Base-by-base conservation (phyloP, 192 early-diverging fungal genomes). In the Hyaloraphidium curvatum region DNA sequence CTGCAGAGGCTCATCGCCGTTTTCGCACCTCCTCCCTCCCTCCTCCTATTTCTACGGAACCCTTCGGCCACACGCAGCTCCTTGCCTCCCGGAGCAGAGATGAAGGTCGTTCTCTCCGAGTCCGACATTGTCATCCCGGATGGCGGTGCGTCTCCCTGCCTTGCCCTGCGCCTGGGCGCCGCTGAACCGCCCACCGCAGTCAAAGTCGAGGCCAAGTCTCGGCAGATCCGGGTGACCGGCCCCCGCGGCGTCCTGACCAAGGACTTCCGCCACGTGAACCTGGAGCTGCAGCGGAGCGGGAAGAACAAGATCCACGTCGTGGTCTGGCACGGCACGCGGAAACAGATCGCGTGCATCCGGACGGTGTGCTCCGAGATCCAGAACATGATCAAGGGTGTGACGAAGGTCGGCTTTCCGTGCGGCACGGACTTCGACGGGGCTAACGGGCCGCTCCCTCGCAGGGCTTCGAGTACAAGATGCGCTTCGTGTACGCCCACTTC, bases 401-500 rank as follows among this genome's bases (percentile, higher is more conserved):
- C 93, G 72, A 88, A 92, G 77, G 72, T 73, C n/a, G 13, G 54
- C 7, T n/a, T 11, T 37, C n/a, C 33, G n/a, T 37, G 33, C 33
- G 33, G 33, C 7, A 37, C n/a, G 9, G 7, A 37, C n/a, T n/a
- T 7, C n/a, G 7, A 7, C 33, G 9, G 9, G 7, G 9, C n/a
- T 37, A 37, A 11, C n/a, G 33, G 7, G 9, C 33, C n/a, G 9
- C 22, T 1, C n/a, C 22, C 14, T 30, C 4, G 2, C 26, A 72
- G 73, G 93, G 93, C 40, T 97, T 80, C 78, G 78, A 91, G 77
- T 97, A 97, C 82, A 93, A 91, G 82, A 87, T 97, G 84, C 87
- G 91, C 60, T 92, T 85, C 67, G 93, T 94, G 55, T 91, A 91
- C 61, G 93, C 93, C 54, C 93, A 97, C 82, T 97, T 97, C 75